phyloP scores from a whole-genome alignment of 345 rosid genomes.

The Isatis tinctoria region DNA sequence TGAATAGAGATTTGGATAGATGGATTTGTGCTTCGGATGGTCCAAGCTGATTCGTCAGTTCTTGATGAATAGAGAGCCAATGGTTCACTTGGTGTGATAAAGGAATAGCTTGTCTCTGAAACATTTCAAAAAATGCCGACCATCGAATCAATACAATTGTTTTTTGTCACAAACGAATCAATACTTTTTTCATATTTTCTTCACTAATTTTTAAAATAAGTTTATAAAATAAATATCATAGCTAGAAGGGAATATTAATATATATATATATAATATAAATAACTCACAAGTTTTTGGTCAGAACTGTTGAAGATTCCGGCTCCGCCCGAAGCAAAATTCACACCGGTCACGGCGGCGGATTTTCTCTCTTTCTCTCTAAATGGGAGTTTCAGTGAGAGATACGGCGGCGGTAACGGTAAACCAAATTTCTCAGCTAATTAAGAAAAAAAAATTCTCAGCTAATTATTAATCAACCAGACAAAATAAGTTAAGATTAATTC shows the following conservation, averaged over 20 bases:
- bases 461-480: slow-evolving; percentile 20
- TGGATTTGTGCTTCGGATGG: slow-evolving; percentile 32
- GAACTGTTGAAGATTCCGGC: slow-evolving; percentile 61
- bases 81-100: slow-evolving; percentile 49
- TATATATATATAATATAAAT: too few relatives aligned
- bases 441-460: slow-evolving; percentile 68
- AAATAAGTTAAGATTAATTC: neutral
- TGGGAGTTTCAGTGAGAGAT: slow-evolving; percentile 36
- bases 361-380: neutral
- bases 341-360: slow-evolving; percentile 35
- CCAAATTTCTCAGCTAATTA: slow-evolving; percentile 58
- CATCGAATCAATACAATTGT: neutral
- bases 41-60: slow-evolving; percentile 25
- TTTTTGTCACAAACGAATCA: too few relatives aligned
- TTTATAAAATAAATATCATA: neutral
- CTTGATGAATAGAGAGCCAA: slow-evolving; percentile 32
- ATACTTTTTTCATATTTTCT: neutral
- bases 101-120: slow-evolving; percentile 38
- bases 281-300: slow-evolving; percentile 44
- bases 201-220: neutral
- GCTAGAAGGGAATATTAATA: neutral
- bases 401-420: slow-evolving; percentile 54
- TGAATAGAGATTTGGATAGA: slow-evolving; percentile 49
- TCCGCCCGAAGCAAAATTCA: slow-evolving; percentile 67
- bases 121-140: neutral